These are phyloP conservation scores for Fraxinus sp. DNA, from an alignment of 305 asterid species.

Conservation along the genomic window DNA sequence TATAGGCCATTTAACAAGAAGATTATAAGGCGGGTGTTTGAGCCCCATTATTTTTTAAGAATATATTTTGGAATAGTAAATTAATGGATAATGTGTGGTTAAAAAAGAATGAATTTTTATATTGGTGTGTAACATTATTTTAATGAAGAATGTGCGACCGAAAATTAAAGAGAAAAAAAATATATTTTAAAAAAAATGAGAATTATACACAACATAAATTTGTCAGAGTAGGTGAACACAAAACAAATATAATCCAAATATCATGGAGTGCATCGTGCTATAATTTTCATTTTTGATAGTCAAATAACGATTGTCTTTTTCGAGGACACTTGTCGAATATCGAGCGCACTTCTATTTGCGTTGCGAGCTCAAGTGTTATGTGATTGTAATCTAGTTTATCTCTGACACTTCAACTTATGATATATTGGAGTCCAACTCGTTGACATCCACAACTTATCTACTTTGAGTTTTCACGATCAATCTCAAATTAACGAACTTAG, in stretches of 20 bases:
- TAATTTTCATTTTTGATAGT: background rate
- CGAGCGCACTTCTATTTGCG: background rate
- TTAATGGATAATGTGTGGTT: too few relatives aligned
- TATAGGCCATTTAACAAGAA: background rate
- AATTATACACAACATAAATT: too few relatives aligned
- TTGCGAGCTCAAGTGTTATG: background rate
- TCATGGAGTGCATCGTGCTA: background rate
- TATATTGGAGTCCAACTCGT: background rate
- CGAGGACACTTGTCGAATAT: background rate
- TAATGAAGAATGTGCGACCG: too few relatives aligned
- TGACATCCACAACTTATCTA: background rate
- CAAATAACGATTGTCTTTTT: background rate
- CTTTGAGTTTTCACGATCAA: background rate
- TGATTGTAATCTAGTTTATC: background rate
- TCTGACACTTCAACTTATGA: too few relatives aligned
- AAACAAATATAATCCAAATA: background rate
- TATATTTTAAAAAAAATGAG: too few relatives aligned
- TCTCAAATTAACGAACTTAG: too few relatives aligned
- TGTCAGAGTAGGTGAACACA: background rate
- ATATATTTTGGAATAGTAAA: too few relatives aligned
- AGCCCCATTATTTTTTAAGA: too few relatives aligned
- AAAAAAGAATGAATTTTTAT: too few relatives aligned
- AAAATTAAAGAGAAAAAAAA: too few relatives aligned
- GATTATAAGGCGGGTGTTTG: too few relatives aligned
- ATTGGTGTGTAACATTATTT: too few relatives aligned